Evolutionary conservation across 345 rosid genomes (phyloP).

Genomic region (Eucalyptus victrix): DNA sequence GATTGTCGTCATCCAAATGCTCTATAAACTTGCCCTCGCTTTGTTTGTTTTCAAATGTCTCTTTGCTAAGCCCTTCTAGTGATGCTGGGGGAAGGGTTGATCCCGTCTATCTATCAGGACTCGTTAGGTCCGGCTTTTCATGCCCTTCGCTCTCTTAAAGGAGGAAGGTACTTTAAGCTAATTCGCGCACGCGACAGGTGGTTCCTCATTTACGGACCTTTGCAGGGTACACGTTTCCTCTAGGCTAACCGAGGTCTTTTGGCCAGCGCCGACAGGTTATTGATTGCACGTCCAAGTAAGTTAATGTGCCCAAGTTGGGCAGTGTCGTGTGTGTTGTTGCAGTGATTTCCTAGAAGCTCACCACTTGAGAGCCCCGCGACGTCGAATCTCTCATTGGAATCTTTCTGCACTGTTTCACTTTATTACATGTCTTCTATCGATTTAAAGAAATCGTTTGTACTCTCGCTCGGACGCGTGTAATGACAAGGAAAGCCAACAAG

Average conservation of each 20-base stretch:
- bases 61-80: background rate
- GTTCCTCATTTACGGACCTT: background rate
- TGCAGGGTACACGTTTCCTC: background rate
- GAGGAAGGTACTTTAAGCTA: too few species aligned
- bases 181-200: background rate
- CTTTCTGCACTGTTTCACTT: background rate
- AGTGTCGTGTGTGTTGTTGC: background rate
- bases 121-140: background rate
- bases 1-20: background rate
- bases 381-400: background rate
- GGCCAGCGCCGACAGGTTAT: background rate
- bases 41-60: background rate
- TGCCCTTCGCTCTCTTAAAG: background rate
- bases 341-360: background rate
- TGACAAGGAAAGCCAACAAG: background rate
- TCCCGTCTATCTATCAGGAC: background rate
- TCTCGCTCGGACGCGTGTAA: background rate
- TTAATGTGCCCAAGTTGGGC: background rate
- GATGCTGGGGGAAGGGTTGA: background rate
- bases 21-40: background rate
- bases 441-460: background rate
- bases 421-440: background rate
- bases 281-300: background rate
- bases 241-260: background rate
- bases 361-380: background rate